These are phyloP conservation scores for Arxiozyma slooffiae DNA, from an alignment of 1,139 yeast genomes.

Conservation along the genomic window DNA sequence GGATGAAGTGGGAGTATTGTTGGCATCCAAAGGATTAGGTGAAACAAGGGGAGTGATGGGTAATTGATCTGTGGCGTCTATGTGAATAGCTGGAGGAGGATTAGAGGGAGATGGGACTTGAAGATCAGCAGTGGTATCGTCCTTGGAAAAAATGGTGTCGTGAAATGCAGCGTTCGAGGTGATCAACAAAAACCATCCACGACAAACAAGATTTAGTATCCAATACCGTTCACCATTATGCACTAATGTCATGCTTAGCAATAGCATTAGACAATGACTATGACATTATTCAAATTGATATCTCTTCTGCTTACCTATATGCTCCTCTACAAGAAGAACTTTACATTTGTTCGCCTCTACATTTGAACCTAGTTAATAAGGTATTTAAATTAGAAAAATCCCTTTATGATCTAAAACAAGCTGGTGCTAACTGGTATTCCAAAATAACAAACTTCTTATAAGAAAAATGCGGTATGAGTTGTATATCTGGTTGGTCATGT, in stretches of 20 bases:
- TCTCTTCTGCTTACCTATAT: constrained; percentile 13
- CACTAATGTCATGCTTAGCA: constrained; percentile 6
- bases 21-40: no score
- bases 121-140: no score
- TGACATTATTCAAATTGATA: constrained; percentile 7
- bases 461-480: constrained; percentile 2
- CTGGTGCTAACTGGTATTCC: constrained; percentile 11
- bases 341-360: constrained; percentile 13
- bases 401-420: constrained; percentile 11
- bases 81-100: no score
- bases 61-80: no score
- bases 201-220: no score
- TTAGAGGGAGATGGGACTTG: no score
- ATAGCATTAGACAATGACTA: constrained; percentile 3
- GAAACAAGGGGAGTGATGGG: no score
- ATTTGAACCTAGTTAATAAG: constrained; percentile 5
- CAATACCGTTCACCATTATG: constrained; percentile 3
- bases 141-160: no score
- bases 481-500: constrained; percentile 8
- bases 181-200: no score
- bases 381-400: constrained; percentile 9
- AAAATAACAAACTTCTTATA: constrained; percentile 4
- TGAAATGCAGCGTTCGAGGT: no score
- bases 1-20: no score
- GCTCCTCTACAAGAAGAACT: constrained; percentile 13